phyloP scores from a whole-genome alignment of 139 green algal genomes.

The Chlamydomonas applanata region DNA sequence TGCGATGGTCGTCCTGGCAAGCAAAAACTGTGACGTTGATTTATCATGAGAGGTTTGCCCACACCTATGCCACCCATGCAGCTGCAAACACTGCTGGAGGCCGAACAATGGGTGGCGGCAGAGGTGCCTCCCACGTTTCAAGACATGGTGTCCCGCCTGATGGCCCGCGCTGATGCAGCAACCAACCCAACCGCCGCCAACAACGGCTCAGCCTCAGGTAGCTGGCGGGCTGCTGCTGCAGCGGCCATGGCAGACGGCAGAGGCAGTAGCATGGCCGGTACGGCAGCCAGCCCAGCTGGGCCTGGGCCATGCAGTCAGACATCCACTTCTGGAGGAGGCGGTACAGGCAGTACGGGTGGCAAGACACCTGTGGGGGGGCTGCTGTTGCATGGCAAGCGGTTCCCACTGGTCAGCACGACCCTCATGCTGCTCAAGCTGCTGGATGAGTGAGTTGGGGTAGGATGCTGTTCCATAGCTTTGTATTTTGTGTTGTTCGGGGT shows the following conservation, averaged over 20 bases:
- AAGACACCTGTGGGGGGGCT: slow-evolving; percentile 16
- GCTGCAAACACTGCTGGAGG: slow-evolving; percentile 57
- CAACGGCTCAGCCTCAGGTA: not conserved
- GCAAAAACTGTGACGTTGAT: no score
- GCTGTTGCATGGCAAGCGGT: slow-evolving; percentile 37
- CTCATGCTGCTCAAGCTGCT: slow-evolving; percentile 69
- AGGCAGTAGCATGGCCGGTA: no score
- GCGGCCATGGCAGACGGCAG: no score
- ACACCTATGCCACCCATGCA: slow-evolving; percentile 6
- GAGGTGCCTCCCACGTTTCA: slow-evolving; percentile 60
- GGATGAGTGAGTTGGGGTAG: slow-evolving; percentile 17
- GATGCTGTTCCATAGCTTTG: no score
- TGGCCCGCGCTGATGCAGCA: slow-evolving; percentile 16
- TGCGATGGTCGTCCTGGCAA: not conserved
- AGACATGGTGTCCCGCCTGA: slow-evolving; percentile 44
- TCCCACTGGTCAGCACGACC: slow-evolving; percentile 59
- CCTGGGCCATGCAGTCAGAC: no score
- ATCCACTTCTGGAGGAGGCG: no score
- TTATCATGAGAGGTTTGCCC: not conserved
- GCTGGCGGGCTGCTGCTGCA: not conserved
- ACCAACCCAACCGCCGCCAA: not conserved
- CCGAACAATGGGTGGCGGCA: slow-evolving; percentile 65
- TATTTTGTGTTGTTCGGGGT: no score
- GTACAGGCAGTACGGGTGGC: no score
- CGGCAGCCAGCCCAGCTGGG: no score